Conservation (phyloP, 495 filamentous ascomycete species). For the Parmelia sp. region DNA sequence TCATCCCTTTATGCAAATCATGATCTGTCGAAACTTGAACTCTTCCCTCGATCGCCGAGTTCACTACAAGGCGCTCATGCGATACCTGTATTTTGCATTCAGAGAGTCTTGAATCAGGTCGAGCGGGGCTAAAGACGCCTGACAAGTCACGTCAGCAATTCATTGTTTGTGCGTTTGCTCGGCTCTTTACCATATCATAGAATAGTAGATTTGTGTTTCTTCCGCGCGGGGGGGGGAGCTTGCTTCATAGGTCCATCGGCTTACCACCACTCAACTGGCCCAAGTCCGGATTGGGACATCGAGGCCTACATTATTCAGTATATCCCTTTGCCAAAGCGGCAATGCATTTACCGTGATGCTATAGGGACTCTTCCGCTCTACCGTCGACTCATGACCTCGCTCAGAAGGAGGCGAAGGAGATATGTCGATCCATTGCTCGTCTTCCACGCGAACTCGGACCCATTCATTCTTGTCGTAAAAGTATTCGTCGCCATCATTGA, state of each 20-base stretch:
- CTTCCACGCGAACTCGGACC: conserved; percentile 74
- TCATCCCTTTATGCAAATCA: too few species aligned
- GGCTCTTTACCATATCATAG: background rate
- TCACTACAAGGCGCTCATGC: too few species aligned
- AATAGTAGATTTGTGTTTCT: background rate
- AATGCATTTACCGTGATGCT: conserved; percentile 52
- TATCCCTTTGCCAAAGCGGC: background rate
- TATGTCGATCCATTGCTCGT: conserved; percentile 85
- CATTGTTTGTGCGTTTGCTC: background rate
- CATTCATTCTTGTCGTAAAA: conserved; percentile 85
- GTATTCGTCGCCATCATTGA: conserved; percentile 58
- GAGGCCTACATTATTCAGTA: conserved; percentile 38
- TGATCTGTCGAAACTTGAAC: background rate
- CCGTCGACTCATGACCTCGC: conserved; percentile 42
- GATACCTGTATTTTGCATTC: too few species aligned
- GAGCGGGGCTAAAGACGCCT: background rate
- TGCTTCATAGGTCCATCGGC: background rate
- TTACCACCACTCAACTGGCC: conserved; percentile 48
- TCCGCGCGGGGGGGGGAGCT: background rate
- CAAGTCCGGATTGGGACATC: conserved; percentile 48
- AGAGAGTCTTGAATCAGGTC: background rate
- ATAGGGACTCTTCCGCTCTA: conserved; percentile 57
- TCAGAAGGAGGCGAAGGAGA: conserved; percentile 59
- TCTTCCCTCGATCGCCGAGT: too few species aligned
- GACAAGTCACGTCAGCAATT: background rate